Conservation (phyloP, 2,329 filamentous ascomycete genomes). For the Colletotrichum chrysophilum region DNA sequence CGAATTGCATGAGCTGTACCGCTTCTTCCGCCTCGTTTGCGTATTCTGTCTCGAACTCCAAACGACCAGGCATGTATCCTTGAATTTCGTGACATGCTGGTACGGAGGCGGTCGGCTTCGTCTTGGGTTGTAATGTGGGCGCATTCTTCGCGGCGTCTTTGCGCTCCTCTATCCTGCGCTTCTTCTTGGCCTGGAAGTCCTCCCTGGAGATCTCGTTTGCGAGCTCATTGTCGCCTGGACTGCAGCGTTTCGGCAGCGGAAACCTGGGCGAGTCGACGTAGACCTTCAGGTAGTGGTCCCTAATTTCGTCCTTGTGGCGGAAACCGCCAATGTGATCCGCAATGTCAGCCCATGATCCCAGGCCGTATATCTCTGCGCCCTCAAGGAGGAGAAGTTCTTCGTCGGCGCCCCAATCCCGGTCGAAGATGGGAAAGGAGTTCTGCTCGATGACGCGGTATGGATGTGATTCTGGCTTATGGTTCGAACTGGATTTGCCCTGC, state of each 20-base stretch:
- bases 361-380: conserved; percentile 92
- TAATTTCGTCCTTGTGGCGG: conserved; percentile 91
- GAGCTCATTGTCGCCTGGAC: conserved; percentile 79
- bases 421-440: conserved; percentile 96
- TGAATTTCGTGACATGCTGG: conserved; percentile 97
- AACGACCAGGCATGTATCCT: conserved; percentile 95
- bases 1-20: conserved; percentile 97
- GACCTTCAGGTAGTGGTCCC: conserved; percentile 89
- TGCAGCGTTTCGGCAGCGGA: conserved; percentile 85
- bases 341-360: conserved; percentile 97
- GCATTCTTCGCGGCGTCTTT: conserved; percentile 87
- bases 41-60: conserved; percentile 98
- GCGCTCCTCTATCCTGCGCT: conserved; percentile 88
- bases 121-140: conserved; percentile 84
- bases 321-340: conserved; percentile 98
- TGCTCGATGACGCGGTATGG: conserved; percentile 95
- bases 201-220: conserved; percentile 85
- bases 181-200: conserved; percentile 92
- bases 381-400: conserved; percentile 94
- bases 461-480: conserved; percentile 87
- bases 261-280: conserved; percentile 86
- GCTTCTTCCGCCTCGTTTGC: conserved; percentile 98
- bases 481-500: conserved; percentile 78
- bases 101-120: conserved; percentile 94
- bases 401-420: conserved; percentile 94